Evolutionary conservation across 2,329 filamentous ascomycete genomes (phyloP).

Genomic region (Alternaria angustiovoidea): DNA sequence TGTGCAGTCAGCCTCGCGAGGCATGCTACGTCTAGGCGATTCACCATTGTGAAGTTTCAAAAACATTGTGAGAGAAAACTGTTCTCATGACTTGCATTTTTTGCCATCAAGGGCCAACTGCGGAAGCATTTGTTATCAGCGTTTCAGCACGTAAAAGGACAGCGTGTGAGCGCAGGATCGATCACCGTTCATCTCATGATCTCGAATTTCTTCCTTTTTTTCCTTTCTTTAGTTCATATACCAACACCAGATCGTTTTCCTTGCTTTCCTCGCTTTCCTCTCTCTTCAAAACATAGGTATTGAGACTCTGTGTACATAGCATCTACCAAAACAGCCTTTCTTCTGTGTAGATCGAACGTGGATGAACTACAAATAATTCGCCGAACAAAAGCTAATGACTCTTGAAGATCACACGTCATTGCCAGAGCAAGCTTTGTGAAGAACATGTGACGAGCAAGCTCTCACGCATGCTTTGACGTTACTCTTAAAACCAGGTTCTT

Average conservation of each 20-base stretch:
- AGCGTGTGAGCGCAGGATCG: slow-evolving; percentile 5
- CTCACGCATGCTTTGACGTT: background rate
- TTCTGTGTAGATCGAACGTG: background rate
- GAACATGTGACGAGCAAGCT: background rate
- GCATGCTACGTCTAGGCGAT: slow-evolving; percentile 1
- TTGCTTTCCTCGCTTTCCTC: background rate
- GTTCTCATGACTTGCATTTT: slow-evolving; percentile 4
- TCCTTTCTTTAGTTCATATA: background rate
- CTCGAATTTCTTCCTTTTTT: background rate
- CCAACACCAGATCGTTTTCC: slow-evolving; percentile 7
- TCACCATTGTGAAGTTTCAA: background rate
- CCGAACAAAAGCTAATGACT: background rate
- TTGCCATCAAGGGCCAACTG: background rate
- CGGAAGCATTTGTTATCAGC: slow-evolving; percentile 3
- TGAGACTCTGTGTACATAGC: slow-evolving; percentile 1
- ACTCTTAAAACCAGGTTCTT: background rate
- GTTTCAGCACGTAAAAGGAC: background rate
- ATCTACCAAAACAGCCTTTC: background rate
- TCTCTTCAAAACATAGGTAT: background rate
- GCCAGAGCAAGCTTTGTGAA: background rate
- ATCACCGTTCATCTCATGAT: slow-evolving; percentile 4
- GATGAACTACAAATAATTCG: background rate
- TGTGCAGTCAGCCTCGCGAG: background rate
- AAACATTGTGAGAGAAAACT: slow-evolving; percentile 2
- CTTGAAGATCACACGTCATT: background rate